Evolutionary conservation across 208 protist genomes (phyloP).

Genomic region (Vickermania ingenoplastis): DNA sequence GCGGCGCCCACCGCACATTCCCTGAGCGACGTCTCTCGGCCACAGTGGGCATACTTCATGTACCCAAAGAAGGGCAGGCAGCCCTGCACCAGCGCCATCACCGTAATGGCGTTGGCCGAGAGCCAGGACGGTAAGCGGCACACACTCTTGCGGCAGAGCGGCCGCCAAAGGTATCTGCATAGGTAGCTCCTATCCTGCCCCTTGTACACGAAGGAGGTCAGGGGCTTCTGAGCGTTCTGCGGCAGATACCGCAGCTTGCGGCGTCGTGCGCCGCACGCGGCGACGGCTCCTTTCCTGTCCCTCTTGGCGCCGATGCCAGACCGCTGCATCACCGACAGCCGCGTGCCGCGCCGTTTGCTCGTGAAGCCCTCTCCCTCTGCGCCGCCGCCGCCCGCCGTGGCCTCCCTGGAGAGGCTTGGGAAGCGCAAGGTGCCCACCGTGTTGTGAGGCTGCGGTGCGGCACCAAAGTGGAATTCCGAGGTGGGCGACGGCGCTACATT

Average conservation of each 20-base stretch:
- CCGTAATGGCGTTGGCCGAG: conserved; percentile 79
- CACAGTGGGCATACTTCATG: neutral
- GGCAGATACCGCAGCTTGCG: conserved; percentile 34
- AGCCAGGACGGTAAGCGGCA: conserved; percentile 60
- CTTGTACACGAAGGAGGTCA: conserved; percentile 52
- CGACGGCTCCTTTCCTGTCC: neutral
- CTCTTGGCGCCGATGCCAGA: neutral
- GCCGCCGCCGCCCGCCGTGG: neutral
- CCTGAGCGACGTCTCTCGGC: neutral
- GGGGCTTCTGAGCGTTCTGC: conserved; percentile 18
- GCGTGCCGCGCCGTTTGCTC: neutral
- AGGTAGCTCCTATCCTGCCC: conserved; percentile 67
- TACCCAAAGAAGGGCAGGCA: neutral
- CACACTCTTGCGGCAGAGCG: conserved; percentile 34
- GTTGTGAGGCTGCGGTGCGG: no score
- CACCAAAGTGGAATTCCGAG: no score
- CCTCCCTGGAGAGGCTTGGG: neutral
- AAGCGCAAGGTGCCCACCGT: no score
- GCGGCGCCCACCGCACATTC: no score
- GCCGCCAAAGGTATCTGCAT: conserved; percentile 64
- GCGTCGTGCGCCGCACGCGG: neutral
- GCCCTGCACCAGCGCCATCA: conserved; percentile 43
- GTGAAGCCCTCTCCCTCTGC: neutral
- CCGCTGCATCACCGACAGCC: neutral
- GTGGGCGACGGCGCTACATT: no score